A percentile compares a stretch with the other conserved stretches of the same genome.
Conservation (phyloP, 257 asterid species). For the Euphrasia confusa region DNA sequence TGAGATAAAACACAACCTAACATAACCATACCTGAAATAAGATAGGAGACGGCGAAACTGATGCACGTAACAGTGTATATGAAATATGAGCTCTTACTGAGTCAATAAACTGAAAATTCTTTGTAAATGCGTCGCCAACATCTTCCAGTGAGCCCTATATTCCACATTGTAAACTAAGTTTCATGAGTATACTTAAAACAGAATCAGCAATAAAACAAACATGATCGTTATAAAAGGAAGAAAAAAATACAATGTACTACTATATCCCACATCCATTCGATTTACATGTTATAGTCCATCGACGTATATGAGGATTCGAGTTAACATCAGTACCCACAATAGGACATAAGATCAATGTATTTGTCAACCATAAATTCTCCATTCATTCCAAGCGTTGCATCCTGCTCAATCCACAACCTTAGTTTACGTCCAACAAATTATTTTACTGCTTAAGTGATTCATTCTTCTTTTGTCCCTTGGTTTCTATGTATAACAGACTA, state of each 20-base stretch:
- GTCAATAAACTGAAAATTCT: slow-evolving; percentile 70
- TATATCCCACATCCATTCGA: slow-evolving; percentile 16
- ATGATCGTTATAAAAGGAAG: slow-evolving; percentile 3
- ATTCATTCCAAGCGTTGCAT: not conserved
- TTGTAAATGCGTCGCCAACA: slow-evolving; percentile 56
- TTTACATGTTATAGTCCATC: slow-evolving; percentile 18
- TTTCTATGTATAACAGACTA: not conserved
- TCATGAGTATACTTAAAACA: slow-evolving; percentile 17
- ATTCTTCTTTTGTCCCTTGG: too few species aligned
- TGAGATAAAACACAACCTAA: slow-evolving; percentile 13
- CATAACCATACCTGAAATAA: slow-evolving; percentile 66
- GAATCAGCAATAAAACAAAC: slow-evolving; percentile 1
- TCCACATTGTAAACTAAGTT: slow-evolving; percentile 18
- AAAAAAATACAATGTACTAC: not conserved
- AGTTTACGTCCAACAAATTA: too few species aligned
- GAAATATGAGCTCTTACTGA: slow-evolving; percentile 89
- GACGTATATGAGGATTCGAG: not conserved
- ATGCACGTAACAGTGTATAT: slow-evolving; percentile 73
- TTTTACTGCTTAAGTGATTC: too few species aligned
- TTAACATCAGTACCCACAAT: not conserved
- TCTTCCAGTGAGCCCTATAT: slow-evolving; percentile 78
- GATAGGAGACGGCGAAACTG: slow-evolving; percentile 63
- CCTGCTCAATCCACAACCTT: too few species aligned
- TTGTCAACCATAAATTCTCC: not conserved
- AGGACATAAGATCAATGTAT: not conserved